These are phyloP conservation scores for Castanea crenata DNA, from an alignment of 306 rosid genomes.

Conservation along the genomic window DNA sequence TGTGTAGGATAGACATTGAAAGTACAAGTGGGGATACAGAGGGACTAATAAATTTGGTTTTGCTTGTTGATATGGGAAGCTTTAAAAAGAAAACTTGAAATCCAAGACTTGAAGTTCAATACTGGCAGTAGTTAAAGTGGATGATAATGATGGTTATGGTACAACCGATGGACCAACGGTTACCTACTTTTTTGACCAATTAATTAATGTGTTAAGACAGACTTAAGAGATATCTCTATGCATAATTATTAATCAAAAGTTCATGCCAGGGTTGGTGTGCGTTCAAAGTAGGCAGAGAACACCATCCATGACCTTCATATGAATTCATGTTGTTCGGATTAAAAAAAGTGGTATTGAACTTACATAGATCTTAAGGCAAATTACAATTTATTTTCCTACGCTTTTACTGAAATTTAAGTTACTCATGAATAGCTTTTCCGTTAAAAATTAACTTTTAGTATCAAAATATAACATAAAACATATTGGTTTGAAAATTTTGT, in stretches of 20 bases:
- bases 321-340: too few relatives aligned
- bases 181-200: not conserved
- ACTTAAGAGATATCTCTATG: too few relatives aligned
- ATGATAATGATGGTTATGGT: slow-evolving; percentile 1
- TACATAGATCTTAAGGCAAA: too few relatives aligned
- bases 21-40: not conserved
- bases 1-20: slow-evolving; percentile 7
- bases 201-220: not conserved
- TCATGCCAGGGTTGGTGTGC: too few relatives aligned
- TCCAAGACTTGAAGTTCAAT: slow-evolving; percentile 15
- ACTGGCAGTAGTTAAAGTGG: not conserved
- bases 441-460: too few relatives aligned
- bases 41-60: not conserved
- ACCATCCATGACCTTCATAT: too few relatives aligned
- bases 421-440: accelerated
- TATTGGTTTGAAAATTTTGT: too few relatives aligned
- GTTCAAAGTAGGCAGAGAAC: too few relatives aligned
- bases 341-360: too few relatives aligned
- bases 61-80: slow-evolving; percentile 14
- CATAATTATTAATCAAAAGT: too few relatives aligned
- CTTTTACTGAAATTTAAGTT: too few relatives aligned
- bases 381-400: accelerated
- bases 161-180: not conserved
- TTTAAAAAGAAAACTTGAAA: slow-evolving; percentile 13
- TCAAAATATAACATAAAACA: too few relatives aligned